Evolutionary conservation across 352 stramenopile species (phyloP).

Genomic region (Blastocystis sp.): DNA sequence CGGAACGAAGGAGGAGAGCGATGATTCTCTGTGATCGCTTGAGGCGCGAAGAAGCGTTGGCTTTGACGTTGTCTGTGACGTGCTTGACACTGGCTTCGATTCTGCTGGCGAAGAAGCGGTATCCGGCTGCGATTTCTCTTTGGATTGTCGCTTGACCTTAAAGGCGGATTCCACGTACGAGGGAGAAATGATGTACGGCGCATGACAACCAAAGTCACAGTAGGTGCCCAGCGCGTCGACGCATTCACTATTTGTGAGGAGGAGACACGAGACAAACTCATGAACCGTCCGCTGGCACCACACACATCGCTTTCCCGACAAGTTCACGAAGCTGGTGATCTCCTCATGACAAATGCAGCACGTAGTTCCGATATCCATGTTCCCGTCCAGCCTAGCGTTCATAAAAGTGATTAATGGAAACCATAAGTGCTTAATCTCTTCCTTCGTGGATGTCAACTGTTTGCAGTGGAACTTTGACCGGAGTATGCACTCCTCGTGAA

Average conservation of each 20-base stretch:
- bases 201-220: conserved; percentile 47
- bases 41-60: not conserved
- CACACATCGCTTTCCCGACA: conserved; percentile 66
- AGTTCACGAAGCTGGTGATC: conserved; percentile 68
- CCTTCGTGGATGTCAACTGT: conserved; percentile 69
- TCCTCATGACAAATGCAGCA: conserved; percentile 73
- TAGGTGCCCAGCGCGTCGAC: conserved; percentile 7
- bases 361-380: conserved; percentile 71
- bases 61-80: not conserved
- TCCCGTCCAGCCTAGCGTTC: conserved; percentile 44
- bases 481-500: conserved; percentile 59
- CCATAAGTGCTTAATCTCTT: conserved; percentile 62
- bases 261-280: not conserved
- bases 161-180: conserved; percentile 42
- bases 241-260: conserved; percentile 47
- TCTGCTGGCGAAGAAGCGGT: no score
- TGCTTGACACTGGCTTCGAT: no score
- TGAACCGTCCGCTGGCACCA: conserved; percentile 72
- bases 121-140: no score
- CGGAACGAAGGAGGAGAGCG: not conserved
- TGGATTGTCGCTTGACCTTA: no score
- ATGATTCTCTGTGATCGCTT: not conserved
- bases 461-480: conserved; percentile 73
- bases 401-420: conserved; percentile 3
- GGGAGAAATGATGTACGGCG: conserved; percentile 60